Base-by-base conservation (phyloP, 2,329 filamentous ascomycete genomes). In the Pyrenophora tritici-repentis region DNA sequence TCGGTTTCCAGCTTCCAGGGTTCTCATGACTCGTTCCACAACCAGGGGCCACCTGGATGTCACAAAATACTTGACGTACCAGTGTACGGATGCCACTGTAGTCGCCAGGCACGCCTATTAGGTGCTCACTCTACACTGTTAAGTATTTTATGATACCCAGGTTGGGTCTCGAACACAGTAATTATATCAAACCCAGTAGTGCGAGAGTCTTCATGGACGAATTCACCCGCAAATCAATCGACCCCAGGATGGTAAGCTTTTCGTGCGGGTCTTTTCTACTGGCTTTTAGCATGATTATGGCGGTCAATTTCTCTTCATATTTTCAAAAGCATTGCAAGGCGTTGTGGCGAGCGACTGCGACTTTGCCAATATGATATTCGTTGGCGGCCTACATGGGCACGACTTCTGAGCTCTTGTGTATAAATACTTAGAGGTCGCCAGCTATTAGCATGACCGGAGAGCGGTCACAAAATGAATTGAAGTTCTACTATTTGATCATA, bases 1-100 rank as follows among this genome's bases (percentile, higher is more conserved):
- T 83, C 54, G 81, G 80, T 7, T 83, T 83, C 62, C 79, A 78
- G 32, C 59, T 74, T 20, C 71, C 72, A 18, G 67, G 69, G 2
- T 66, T 66, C 34, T 61, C 51, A 59, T 50, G 35, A 49, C 29
- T 20, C 33, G 26, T 12, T 29, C 24, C 16, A 20, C 18, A n/a
- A 16, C 41, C n/a, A 38, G 6, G 9, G 3, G 18, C 42, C n/a
- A n/a, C n/a, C n/a, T n/a, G n/a, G n/a, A n/a, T n/a, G n/a, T n/a
- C n/a, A n/a, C n/a, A n/a, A n/a, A n/a, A n/a, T n/a, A n/a, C n/a
- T n/a, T n/a, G n/a, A n/a, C n/a, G n/a, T n/a, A n/a, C n/a, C n/a
- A n/a, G n/a, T n/a, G n/a, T n/a, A n/a, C n/a, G n/a, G n/a, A n/a
- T n/a, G n/a, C n/a, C n/a, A n/a, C n/a, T n/a, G n/a, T n/a, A n/a